Conservation (phyloP, 2,329 filamentous ascomycete species). For the Cyphellophora attinorum region DNA sequence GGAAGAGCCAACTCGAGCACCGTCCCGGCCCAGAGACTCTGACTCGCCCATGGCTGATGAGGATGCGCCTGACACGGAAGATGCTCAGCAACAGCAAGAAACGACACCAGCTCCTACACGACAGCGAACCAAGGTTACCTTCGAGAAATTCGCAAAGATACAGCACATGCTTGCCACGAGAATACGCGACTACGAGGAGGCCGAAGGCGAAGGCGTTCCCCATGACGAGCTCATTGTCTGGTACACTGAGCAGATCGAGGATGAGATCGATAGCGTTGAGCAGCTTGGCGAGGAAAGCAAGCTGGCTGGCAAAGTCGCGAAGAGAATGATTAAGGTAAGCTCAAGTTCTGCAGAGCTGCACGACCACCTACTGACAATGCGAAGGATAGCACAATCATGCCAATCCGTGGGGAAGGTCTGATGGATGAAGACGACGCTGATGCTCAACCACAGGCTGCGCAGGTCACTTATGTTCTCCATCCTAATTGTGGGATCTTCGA, state of each 20-base stretch:
- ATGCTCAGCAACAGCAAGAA: constrained; percentile 21
- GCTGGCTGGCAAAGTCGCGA: constrained; percentile 75
- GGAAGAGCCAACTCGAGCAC: constrained; percentile 43
- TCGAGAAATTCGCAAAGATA: constrained; percentile 89
- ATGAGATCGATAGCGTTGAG: constrained; percentile 69
- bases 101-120: constrained; percentile 32
- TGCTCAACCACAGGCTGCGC: constrained; percentile 26
- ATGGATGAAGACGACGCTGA: constrained; percentile 58
- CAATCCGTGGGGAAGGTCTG: constrained; percentile 71
- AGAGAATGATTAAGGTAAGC: constrained; percentile 88
- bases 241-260: constrained; percentile 89
- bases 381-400: constrained; percentile 51
- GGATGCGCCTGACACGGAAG: constrained; percentile 33
- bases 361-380: not conserved
- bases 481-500: constrained; percentile 70
- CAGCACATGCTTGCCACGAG: constrained; percentile 75
- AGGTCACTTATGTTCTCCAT: constrained; percentile 76
- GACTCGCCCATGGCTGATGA: constrained; percentile 46
- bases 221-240: constrained; percentile 72
- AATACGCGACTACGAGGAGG: constrained; percentile 71
- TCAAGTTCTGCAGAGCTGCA: not conserved
- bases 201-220: constrained; percentile 71
- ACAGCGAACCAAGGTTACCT: constrained; percentile 70
- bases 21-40: constrained; percentile 37
- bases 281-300: constrained; percentile 66